These are phyloP conservation scores for Trichophyton mentagrophytes DNA, from an alignment of 2,329 filamentous ascomycete species.

Conservation along the genomic window DNA sequence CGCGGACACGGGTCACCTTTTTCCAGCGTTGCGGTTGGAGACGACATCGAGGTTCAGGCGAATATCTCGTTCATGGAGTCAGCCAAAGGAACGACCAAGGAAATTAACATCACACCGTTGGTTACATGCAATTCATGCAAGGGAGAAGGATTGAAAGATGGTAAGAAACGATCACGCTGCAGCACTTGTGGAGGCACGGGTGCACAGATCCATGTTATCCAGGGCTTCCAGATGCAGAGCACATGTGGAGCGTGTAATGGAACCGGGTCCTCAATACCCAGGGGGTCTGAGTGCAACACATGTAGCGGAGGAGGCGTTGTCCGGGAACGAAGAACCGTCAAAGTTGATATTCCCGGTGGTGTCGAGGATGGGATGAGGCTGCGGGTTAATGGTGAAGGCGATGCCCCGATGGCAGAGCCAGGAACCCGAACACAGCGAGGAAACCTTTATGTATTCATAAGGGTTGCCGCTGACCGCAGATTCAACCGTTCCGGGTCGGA, in stretches of 20 bases:
- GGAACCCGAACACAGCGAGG: constrained; percentile 57
- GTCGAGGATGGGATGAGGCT: constrained; percentile 95
- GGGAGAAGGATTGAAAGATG: constrained; percentile 73
- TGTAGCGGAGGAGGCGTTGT: constrained; percentile 77
- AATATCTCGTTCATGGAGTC: constrained; percentile 94
- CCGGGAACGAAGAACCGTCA: constrained; percentile 69
- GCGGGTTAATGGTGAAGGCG: constrained; percentile 71
- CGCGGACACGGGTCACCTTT: constrained; percentile 52
- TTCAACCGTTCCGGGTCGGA: constrained; percentile 82
- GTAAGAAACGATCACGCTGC: constrained; percentile 60
- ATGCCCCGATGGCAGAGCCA: constrained; percentile 58
- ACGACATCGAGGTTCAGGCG: constrained; percentile 89
- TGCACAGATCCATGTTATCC: constrained; percentile 74
- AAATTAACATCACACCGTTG: constrained; percentile 74
- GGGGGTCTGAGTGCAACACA: constrained; percentile 64
- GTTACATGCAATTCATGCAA: constrained; percentile 69
- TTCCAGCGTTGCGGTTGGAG: constrained; percentile 61
- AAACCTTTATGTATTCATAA: constrained; percentile 82
- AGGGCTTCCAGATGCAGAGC: constrained; percentile 90
- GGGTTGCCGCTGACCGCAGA: constrained; percentile 76
- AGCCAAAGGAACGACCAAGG: constrained; percentile 77
- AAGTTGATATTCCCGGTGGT: constrained; percentile 82
- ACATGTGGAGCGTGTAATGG: constrained; percentile 75
- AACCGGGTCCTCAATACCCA: constrained; percentile 60
- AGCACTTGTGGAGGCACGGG: constrained; percentile 75